Evolutionary conservation across 2,329 filamentous ascomycete genomes (phyloP).

Genomic region (Chaetomiaceae sp.): DNA sequence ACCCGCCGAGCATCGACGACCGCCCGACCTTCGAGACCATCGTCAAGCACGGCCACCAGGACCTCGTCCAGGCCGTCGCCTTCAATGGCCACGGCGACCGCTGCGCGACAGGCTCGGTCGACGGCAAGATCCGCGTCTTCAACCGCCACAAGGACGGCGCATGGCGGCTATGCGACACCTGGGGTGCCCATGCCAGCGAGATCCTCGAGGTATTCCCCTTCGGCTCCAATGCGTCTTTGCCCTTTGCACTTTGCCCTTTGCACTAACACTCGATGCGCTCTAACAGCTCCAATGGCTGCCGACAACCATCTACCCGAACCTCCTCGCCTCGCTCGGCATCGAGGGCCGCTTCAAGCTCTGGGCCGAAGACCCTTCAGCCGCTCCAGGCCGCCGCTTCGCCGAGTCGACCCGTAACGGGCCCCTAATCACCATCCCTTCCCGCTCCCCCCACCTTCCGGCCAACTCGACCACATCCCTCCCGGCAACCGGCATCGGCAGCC

Average conservation of each 20-base stretch:
- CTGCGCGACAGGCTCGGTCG: constrained; percentile 84
- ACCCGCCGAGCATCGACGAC: constrained; percentile 38
- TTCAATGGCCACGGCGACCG: constrained; percentile 93
- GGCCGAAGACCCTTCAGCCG: constrained; percentile 82
- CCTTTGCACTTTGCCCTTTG: not conserved
- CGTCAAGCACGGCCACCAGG: constrained; percentile 69
- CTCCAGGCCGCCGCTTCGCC: constrained; percentile 74
- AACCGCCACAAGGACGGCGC: constrained; percentile 72
- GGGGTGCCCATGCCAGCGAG: constrained; percentile 86
- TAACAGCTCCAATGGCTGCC: constrained; percentile 85
- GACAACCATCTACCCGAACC: constrained; percentile 77
- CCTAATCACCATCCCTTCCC: constrained; percentile 13
- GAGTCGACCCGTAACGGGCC: constrained; percentile 40
- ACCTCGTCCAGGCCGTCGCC: constrained; percentile 77
- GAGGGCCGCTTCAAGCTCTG: constrained; percentile 89
- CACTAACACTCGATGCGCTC: constrained; percentile 21
- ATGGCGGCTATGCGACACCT: constrained; percentile 81
- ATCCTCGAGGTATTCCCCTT: constrained; percentile 67
- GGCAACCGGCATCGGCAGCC: constrained; percentile 18
- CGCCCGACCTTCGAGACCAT: constrained; percentile 52
- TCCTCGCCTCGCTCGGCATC: constrained; percentile 82
- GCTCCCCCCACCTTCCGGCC: constrained; percentile 10
- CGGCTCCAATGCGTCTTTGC: not conserved
- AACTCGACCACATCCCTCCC: constrained; percentile 24
- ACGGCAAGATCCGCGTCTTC: constrained; percentile 91